Base-by-base conservation (phyloP, 768 basidiomycete genomes). In the Boletus pseudopeckii region DNA sequence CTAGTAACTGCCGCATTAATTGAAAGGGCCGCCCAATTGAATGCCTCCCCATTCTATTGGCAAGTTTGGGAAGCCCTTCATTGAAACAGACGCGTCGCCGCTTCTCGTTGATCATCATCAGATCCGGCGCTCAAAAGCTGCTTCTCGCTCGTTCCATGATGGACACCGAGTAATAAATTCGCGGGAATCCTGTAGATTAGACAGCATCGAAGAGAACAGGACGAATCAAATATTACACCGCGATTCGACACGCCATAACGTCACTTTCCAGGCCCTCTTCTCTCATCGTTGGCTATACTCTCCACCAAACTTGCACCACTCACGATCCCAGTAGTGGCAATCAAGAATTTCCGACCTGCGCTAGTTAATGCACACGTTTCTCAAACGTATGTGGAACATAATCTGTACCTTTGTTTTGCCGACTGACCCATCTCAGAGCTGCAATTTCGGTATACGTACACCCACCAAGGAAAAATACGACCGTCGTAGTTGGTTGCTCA, bases 381-480 rank as follows among this genome's bases (percentile, higher is more conserved):
- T 18, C 34, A 30, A 32, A 30, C 4, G 2, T 2, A 6, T 11
- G n/a, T 50, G 48, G 13, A 54, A 4, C 41, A 66, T 14, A n/a
- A 4, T 48, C 28, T 71, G 26, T 64, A 84, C 92, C 95, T 78
- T 80, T 81, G 60, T 87, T 88, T 69, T 93, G 92, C 61, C 86
- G 81, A 52, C 84, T 80, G 64, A 96, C 87, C 92, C 93, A 97
- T 67, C 97, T 79, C 60, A 99, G 69, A 7, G 96, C 96, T 36
- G 97, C 87, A 54, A 98, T 93, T 74, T 98, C 97, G 9, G 96
- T 96, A 63, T 91, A 97, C 13, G 97, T 99, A 69, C 94, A 94
- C 5, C 96, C 97, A 26, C 97, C 97, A 32, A 98, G 73, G 81
- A 98, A 98, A 74, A 98, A 97, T 10, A 99, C 90, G 17, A 96